A percentile compares a stretch with the other conserved stretches of the same genome.
phyloP scores from a whole-genome alignment of 768 basidiomycete genomes.

The Psilocybe azurescens region DNA sequence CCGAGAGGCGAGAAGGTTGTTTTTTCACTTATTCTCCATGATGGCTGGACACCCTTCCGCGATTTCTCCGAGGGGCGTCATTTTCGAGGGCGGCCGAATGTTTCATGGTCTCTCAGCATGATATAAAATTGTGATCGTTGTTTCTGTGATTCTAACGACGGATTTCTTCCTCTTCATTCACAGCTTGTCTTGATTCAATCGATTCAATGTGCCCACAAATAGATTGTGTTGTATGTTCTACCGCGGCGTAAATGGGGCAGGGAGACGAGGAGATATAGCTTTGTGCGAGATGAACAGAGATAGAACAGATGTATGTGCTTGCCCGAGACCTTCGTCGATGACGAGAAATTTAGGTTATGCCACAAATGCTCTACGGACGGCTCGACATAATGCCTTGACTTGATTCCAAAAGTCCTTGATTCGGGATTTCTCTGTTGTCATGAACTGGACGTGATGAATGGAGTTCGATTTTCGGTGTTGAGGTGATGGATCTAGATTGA shows the following conservation, averaged over 20 bases:
- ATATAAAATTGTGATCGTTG: constrained; percentile 13
- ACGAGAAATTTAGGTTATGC: constrained; percentile 4
- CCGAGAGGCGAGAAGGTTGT: constrained; percentile 27
- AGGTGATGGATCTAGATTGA: constrained; percentile 9
- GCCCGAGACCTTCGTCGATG: neutral
- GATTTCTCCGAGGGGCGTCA: constrained; percentile 24
- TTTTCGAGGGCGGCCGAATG: neutral
- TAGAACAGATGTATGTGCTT: constrained; percentile 1
- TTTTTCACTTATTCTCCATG: constrained; percentile 20
- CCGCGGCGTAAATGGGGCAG: neutral
- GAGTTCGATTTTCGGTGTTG: constrained; percentile 5
- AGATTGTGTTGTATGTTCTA: constrained; percentile 4
- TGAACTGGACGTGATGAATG: constrained; percentile 1
- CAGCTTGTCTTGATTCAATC: neutral
- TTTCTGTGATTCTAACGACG: neutral
- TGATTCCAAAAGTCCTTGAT: neutral
- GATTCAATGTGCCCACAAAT: constrained; percentile 6
- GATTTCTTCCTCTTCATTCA: neutral
- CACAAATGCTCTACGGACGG: neutral
- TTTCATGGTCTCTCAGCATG: constrained; percentile 5
- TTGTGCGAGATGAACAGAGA: constrained; percentile 2
- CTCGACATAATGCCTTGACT: neutral
- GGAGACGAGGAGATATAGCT: neutral
- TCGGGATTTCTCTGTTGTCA: constrained; percentile 9
- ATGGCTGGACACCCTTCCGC: constrained; percentile 23